Evolutionary conservation across 345 rosid species (phyloP), one percentile per base, ranked within the genome.

Genomic region (Eucalyptus camaldulensis): DNA sequence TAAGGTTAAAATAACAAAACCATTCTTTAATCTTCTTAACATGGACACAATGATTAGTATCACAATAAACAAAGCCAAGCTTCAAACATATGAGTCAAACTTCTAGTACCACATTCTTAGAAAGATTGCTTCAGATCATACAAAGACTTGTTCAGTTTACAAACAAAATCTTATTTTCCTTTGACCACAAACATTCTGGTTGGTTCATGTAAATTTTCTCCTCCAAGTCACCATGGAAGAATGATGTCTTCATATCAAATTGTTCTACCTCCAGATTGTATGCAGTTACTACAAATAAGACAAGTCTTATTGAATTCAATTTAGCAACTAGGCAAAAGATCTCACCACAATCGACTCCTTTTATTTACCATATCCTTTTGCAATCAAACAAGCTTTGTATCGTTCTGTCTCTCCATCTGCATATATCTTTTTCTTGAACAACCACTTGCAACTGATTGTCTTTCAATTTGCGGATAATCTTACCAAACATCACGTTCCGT

Each of bases 381-480:
- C 6, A 24, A 58, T 11, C 65, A 58, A 58, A 58, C 65, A 22
- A 5, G n/a, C 14, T 58, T 58, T 58, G 13, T 58, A 12, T 58
- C 1, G 1, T 58, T 22, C 0, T 58, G 13, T 58, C n/a, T 58
- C 65, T 58, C 65, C 65, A 58, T 58, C 4, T 11, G 4, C 65
- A 58, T 25, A 24, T 10, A 24, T 58, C 7, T 25, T 24, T 25
- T 8, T 58, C 65, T 24, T 58, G 65, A 25, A 58, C 6, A 5
- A 10, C 65, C 14, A 58, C 9, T 58, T 58, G 6, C 65, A 58
- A 58, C 14, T 1, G 0, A 11, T 58, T 58, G 29, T 22, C 29
- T 58, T 58, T 25, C 7, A 3, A 58, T 58, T 0, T 58, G 1
- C 1, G 2, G 1, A 25, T 58, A 22, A 10, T 58, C 6, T 58